Percentiles rank a stretch among this genome's conserved stretches.
Evolutionary conservation across 192 early-diverging fungal species (phyloP).

Genomic region (Backusella psychrophila): DNA sequence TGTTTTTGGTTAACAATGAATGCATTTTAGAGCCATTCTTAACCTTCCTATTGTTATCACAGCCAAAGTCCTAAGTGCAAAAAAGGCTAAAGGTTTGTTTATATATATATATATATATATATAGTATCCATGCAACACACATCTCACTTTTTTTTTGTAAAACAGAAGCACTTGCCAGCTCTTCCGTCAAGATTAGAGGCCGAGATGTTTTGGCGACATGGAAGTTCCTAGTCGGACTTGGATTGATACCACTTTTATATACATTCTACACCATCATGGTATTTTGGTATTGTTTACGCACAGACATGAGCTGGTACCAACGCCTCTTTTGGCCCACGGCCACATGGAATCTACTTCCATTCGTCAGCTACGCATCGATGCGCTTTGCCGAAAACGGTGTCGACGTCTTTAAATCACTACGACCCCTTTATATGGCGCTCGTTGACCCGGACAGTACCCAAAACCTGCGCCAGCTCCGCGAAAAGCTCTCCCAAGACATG

Average conservation of each 20-base stretch:
- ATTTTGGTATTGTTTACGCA: conserved; percentile 38
- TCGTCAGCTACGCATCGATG: conserved; percentile 72
- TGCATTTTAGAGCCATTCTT: conserved; percentile 45
- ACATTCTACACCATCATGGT: conserved; percentile 66
- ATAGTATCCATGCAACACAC: not conserved
- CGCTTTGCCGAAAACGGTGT: conserved; percentile 74
- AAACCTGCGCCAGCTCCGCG: conserved; percentile 67
- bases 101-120: not conserved
- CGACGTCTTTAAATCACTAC: conserved; percentile 78
- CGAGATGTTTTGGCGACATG: conserved; percentile 96
- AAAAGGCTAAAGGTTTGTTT: conserved; percentile 48
- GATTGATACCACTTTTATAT: conserved; percentile 73
- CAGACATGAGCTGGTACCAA: conserved; percentile 29
- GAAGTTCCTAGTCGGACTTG: conserved; percentile 84
- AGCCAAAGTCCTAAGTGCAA: conserved; percentile 50
- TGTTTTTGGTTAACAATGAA: not conserved
- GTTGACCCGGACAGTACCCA: conserved; percentile 55
- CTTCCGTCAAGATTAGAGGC: conserved; percentile 92
- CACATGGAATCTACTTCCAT: conserved; percentile 54
- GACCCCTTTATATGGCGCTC: conserved; percentile 81
- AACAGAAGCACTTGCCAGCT: conserved; percentile 76
- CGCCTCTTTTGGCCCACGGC: conserved; percentile 39
- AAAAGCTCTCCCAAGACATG: conserved; percentile 74
- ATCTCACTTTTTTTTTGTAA: not conserved
- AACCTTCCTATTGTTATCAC: conserved; percentile 56